Evolutionary conservation across 371 early-diverging fungal genomes (phyloP), one percentile per base, ranked within the genome.

Genomic region (Mortierella sp.): DNA sequence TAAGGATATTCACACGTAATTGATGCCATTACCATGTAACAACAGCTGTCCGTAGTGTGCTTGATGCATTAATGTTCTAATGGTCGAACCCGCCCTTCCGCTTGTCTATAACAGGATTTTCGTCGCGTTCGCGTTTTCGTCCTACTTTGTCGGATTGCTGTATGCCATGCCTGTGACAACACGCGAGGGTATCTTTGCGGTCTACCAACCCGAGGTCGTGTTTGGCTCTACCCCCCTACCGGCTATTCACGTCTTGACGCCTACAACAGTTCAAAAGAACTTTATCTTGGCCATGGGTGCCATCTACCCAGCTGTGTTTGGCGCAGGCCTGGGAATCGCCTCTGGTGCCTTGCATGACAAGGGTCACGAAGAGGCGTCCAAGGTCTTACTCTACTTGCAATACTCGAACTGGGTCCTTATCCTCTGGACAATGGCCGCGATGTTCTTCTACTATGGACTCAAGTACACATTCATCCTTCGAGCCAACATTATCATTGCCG

Each of bases 81-180:
- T 8, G n/a, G n/a, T 29, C 22, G 34, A n/a, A n/a, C n/a, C n/a
- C n/a, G n/a, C n/a, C 34, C 6, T 1, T 9, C 39, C 11, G 26
- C 16, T 53, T 64, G 45, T 48, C 14, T 29, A 22, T 26, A 7
- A 8, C 53, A 77, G 82, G 78, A n/a, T 74, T 37, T 48, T 82
- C 2, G 70, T 83, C n/a, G 68, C 79, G n/a, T 61, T 79, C 44
- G 84, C 67, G 5, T 79, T 83, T 68, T 74, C 76, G 5, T 55
- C 84, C 2, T 83, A 83, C 70, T 78, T 78, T 78, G 79, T 83
- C 0, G 84, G 84, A 6, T 67, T 83, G 5, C 64, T 83, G n/a
- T 83, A 83, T 65, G 84, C 84, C n/a, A 83, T 83, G 84, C 84
- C 84, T 1, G 84, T 83, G 10, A 83, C 84, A 37, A 79, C 84